Base-by-base conservation (phyloP, 495 filamentous ascomycete species). In the Chaetomium cochliodes region DNA sequence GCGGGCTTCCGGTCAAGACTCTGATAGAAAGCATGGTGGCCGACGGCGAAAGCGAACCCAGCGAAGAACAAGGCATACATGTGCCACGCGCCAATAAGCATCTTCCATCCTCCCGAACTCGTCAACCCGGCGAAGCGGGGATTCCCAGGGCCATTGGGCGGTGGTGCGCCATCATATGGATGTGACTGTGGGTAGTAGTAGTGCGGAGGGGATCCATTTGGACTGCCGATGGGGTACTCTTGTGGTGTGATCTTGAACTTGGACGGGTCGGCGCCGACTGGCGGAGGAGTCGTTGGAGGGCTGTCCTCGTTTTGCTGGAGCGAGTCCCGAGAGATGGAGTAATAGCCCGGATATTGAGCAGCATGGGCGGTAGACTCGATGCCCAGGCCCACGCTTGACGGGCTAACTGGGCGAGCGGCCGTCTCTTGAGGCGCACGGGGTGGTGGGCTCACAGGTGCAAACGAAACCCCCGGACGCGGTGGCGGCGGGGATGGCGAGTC, bases 1-100 rank as follows among this genome's bases (percentile, higher is more conserved):
- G 70, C 72, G 16, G 67, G 69, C 53, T 60, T 67, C 15, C 66
- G 66, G 23, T 65, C 46, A 12, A 74, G 64, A 16, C 47, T 41
- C 20, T 39, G 44, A 60, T 74, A 74, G 46, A 74, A 72, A 9
- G 53, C 39, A 44, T 74, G 72, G 33, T 74, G 72, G 8, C 53
- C 63, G 13, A 53, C 57, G 23, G 72, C 72, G 49, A 69, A 66
- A 3, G 61, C 49, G 22, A 74, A 63, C 5, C 72, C 72, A 2
- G 70, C 22, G 0, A 61, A 33, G n/a, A 74, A 60, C 59, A 67
- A 15, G 33, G 11, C 42, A 51, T 72, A 72, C 69, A 74, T 72
- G 62, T 62, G 53, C 69, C 67, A 74, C 15, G 51, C 53, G 6
- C 69, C 60, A 28, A 52, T 59, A 0, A 62, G 22, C 69, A 68